Conservation (phyloP, 176 grass and related monocot species). For the Eragrostis nindensis region DNA sequence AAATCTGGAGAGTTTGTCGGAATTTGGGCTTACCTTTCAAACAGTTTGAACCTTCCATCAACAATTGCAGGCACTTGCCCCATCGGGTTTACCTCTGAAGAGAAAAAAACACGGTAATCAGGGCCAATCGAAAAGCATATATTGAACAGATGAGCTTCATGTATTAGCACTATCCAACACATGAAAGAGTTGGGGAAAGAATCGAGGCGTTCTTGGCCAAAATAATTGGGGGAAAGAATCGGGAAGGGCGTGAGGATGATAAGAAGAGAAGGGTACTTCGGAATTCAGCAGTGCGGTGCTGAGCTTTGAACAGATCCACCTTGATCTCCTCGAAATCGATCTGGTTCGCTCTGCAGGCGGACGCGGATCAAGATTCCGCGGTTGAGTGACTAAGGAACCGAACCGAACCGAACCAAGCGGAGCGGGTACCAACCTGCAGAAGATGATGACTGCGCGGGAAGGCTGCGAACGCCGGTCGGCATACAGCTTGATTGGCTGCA, state of each 20-base stretch:
- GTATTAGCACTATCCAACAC: background rate
- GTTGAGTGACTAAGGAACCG: background rate
- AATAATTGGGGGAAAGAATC: no score
- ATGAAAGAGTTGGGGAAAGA: background rate
- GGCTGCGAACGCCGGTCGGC: slow-evolving; percentile 78
- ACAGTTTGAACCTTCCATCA: slow-evolving; percentile 89
- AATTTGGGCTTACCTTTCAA: slow-evolving; percentile 64
- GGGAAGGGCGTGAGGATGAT: background rate
- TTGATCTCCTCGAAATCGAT: slow-evolving; percentile 82
- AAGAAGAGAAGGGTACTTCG: slow-evolving; percentile 58
- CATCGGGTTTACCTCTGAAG: slow-evolving; percentile 88
- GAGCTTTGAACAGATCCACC: slow-evolving; percentile 66
- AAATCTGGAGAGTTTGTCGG: slow-evolving; percentile 14
- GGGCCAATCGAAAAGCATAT: background rate
- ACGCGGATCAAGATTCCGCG: slow-evolving; percentile 10
- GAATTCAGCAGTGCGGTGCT: slow-evolving; percentile 63
- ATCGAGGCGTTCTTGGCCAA: background rate
- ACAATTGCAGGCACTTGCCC: slow-evolving; percentile 76
- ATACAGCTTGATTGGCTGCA: slow-evolving; percentile 67
- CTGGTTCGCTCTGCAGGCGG: slow-evolving; percentile 54
- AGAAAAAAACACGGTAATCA: background rate
- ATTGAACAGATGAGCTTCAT: background rate
- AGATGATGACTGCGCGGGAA: slow-evolving; percentile 75
- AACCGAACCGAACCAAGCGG: background rate
- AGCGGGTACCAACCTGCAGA: slow-evolving; percentile 54